Base-by-base conservation (phyloP, 306 rosid genomes). In the Canavalia ensiformis region DNA sequence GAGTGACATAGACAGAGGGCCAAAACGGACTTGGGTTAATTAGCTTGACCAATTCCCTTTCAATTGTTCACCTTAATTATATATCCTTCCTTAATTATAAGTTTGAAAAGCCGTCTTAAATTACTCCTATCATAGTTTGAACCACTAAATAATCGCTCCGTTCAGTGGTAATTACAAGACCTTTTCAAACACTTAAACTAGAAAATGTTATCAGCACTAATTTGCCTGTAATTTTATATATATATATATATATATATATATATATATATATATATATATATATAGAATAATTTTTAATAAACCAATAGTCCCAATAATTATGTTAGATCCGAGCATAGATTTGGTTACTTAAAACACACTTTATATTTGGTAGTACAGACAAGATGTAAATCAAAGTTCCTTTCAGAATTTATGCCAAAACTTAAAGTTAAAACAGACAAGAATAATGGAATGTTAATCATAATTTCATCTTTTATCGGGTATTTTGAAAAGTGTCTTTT, bases 81-180 rank as follows among this genome's bases (percentile, higher is more conserved):
- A 35, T 35, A 35, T 47, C 62, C 33, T 55, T 10, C 46, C 46
- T 63, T 35, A 63, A 7, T 18, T 18, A 18, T 35, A 57, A 12
- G 63, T 7, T 28, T 63, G 68, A 64, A 64, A 64, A 59, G 11
- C 69, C 31, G 31, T 64, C 31, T 37, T 64, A 64, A 64, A 64
- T 37, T 35, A 18, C 30, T 64, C 28, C n/a, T 28, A 0, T 28
- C 37, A 44, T 9, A 44, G 47, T 13, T 42, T 42, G 34, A 65
- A n/a, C 7, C 12, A 8, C 5, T 42, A 0, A 67, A 25, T 67
- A 44, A 67, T 44, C 8, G 10, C 9, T 63, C 35, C 25, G 56
- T 57, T 57, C 35, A 57, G 10, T 28, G 2, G 35, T 54, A 54
- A 9, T 9, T 8, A 47, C 31, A 12, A 51, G 28, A 51, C 59